These are phyloP conservation scores for Cunninghamia lanceolata DNA, from an alignment of 75 land plant species.

Conservation along the genomic window DNA sequence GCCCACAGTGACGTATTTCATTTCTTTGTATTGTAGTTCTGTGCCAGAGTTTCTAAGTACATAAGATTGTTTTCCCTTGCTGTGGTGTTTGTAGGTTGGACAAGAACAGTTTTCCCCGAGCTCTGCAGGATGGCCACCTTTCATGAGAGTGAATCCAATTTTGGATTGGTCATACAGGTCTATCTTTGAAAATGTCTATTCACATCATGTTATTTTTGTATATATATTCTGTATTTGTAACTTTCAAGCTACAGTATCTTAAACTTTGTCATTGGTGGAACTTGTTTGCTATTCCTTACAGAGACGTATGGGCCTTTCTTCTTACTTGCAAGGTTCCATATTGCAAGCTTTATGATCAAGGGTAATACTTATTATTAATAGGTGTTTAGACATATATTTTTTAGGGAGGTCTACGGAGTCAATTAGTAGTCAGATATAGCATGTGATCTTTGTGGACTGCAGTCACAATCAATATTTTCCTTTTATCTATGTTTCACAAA, in stretches of 20 bases:
- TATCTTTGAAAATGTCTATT: neutral
- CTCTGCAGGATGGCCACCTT: slow-evolving; percentile 96
- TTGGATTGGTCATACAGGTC: slow-evolving; percentile 99
- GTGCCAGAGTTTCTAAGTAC: neutral
- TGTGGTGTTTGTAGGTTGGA: slow-evolving; percentile 60
- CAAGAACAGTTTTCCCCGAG: slow-evolving; percentile 96
- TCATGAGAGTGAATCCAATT: slow-evolving; percentile 97
- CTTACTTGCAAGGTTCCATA: slow-evolving; percentile 85
- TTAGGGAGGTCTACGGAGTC: neutral
- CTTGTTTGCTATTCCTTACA: slow-evolving; percentile 28
- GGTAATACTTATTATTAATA: slow-evolving; percentile 42
- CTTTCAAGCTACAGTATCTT: neutral
- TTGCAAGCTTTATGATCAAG: slow-evolving; percentile 94
- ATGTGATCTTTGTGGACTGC: neutral
- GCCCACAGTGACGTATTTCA: neutral
- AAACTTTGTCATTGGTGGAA: neutral
- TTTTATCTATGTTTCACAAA: neutral
- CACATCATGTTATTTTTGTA: neutral
- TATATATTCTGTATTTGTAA: slow-evolving; percentile 7
- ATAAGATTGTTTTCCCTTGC: neutral
- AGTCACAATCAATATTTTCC: neutral
- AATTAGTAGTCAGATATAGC: neutral
- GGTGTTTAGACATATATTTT: neutral
- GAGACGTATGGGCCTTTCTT: slow-evolving; percentile 95
- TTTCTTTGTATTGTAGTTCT: neutral